Conservation (phyloP, 108 stramenopile species). For the Skeletonema tropicum region DNA sequence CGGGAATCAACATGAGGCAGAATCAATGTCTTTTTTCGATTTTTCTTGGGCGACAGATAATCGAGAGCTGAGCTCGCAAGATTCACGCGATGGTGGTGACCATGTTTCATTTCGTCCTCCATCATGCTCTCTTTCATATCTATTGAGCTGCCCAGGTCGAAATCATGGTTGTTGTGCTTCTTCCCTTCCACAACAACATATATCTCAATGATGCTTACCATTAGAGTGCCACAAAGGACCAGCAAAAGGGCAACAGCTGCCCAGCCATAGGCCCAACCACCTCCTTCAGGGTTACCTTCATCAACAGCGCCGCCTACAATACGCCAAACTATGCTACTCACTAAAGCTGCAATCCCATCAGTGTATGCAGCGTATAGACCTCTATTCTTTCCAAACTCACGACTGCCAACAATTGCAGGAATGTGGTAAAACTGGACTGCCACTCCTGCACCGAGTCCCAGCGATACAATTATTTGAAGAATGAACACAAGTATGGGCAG, state of each 20-base stretch:
- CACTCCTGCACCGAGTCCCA: slow-evolving; percentile 69
- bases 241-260: slow-evolving; percentile 78
- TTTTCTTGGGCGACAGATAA: slow-evolving; percentile 33
- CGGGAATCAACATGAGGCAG: slow-evolving; percentile 23
- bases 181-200: slow-evolving; percentile 64
- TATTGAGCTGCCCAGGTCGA: slow-evolving; percentile 16
- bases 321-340: slow-evolving; percentile 72
- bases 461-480: slow-evolving; percentile 65
- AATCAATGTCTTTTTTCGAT: background rate
- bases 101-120: slow-evolving; percentile 29
- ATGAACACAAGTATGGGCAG: slow-evolving; percentile 65
- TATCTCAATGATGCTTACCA: slow-evolving; percentile 83
- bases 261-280: slow-evolving; percentile 88
- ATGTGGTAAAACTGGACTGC: slow-evolving; percentile 82
- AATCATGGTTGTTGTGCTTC: slow-evolving; percentile 23
- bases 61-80: slow-evolving; percentile 39
- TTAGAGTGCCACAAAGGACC: slow-evolving; percentile 71
- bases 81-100: slow-evolving; percentile 11
- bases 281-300: slow-evolving; percentile 66
- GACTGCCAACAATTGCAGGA: slow-evolving; percentile 72
- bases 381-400: slow-evolving; percentile 72
- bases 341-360: slow-evolving; percentile 76
- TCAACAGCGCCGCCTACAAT: slow-evolving; percentile 72
- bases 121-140: slow-evolving; percentile 48
- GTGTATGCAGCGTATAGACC: slow-evolving; percentile 76